These are phyloP conservation scores for Monosporascus sp. DNA, from an alignment of 2,329 filamentous ascomycete genomes.

Conservation along the genomic window DNA sequence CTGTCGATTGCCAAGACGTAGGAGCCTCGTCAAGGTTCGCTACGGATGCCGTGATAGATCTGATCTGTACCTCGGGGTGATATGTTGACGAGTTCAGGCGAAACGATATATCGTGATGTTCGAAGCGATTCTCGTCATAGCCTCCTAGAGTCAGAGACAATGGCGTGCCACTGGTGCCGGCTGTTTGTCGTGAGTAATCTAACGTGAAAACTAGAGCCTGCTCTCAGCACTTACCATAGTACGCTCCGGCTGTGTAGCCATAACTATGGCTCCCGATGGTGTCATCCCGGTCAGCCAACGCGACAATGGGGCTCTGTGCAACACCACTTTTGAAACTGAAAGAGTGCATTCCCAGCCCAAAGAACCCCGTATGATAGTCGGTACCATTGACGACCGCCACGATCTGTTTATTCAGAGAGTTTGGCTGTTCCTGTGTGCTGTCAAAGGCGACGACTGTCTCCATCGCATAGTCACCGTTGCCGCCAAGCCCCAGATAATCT, in stretches of 20 bases:
- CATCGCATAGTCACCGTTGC: constrained; percentile 60
- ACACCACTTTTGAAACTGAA: constrained; percentile 46
- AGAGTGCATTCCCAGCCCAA: constrained; percentile 51
- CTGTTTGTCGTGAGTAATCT: constrained; percentile 23
- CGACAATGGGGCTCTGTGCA: constrained; percentile 45
- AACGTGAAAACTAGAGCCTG: not conserved
- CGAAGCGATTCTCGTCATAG: constrained; percentile 59
- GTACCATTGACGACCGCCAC: constrained; percentile 51
- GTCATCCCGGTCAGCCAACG: constrained; percentile 53
- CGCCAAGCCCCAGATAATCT: constrained; percentile 49
- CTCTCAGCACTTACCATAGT: constrained; percentile 51
- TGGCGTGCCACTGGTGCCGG: constrained; percentile 35
- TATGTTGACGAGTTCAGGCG: constrained; percentile 48
- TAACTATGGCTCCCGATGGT: constrained; percentile 68
- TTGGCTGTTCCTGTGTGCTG: constrained; percentile 30
- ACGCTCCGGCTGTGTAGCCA: constrained; percentile 70
- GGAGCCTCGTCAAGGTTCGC: constrained; percentile 24
- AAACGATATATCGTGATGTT: constrained; percentile 56
- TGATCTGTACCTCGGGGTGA: constrained; percentile 53
- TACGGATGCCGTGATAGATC: constrained; percentile 45
- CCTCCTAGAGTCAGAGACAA: constrained; percentile 64
- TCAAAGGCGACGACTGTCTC: constrained; percentile 41
- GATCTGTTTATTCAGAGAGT: constrained; percentile 39
- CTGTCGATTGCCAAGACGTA: constrained; percentile 34
- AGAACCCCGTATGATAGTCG: constrained; percentile 46